Conservation (phyloP, 495 filamentous ascomycete genomes). For the Clohesyomyces aquaticus region DNA sequence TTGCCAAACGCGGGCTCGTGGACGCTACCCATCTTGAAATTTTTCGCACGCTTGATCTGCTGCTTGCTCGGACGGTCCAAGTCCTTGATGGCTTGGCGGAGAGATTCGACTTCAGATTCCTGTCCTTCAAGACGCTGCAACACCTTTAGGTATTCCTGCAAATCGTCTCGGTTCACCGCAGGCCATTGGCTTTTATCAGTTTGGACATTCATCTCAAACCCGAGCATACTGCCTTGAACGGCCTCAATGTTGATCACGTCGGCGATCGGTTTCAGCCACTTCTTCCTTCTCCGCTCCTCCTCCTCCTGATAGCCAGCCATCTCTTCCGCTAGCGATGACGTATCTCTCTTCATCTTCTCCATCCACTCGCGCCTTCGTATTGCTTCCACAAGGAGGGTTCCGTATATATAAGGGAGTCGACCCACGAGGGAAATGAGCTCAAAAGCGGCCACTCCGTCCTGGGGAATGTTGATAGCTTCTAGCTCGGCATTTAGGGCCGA, state of each 20-base stretch:
- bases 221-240: constrained; percentile 67
- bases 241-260: constrained; percentile 56
- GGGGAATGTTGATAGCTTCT: constrained; percentile 68
- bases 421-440: constrained; percentile 74
- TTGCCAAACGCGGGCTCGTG: constrained; percentile 80
- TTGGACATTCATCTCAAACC: constrained; percentile 82
- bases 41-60: constrained; percentile 76
- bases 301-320: constrained; percentile 89
- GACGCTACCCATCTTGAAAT: constrained; percentile 94
- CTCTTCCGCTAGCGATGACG: constrained; percentile 83
- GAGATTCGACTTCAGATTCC: constrained; percentile 65
- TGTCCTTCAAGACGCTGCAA: constrained; percentile 63
- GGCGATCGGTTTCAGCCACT: constrained; percentile 84
- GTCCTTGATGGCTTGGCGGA: constrained; percentile 62
- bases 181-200: constrained; percentile 84
- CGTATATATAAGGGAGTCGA: constrained; percentile 84
- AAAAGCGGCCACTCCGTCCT: constrained; percentile 71
- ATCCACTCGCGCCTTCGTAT: constrained; percentile 86
- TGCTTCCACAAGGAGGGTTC: constrained; percentile 82
- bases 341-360: constrained; percentile 84
- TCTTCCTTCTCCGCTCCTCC: constrained; percentile 82
- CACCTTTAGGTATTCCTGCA: constrained; percentile 58
- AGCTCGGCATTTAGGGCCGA: constrained; percentile 70
- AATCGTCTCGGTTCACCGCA: constrained; percentile 58
- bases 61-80: constrained; percentile 76